These are phyloP conservation scores for Apiospora malaysiana DNA, from an alignment of 2,329 filamentous ascomycete genomes.

Conservation along the genomic window DNA sequence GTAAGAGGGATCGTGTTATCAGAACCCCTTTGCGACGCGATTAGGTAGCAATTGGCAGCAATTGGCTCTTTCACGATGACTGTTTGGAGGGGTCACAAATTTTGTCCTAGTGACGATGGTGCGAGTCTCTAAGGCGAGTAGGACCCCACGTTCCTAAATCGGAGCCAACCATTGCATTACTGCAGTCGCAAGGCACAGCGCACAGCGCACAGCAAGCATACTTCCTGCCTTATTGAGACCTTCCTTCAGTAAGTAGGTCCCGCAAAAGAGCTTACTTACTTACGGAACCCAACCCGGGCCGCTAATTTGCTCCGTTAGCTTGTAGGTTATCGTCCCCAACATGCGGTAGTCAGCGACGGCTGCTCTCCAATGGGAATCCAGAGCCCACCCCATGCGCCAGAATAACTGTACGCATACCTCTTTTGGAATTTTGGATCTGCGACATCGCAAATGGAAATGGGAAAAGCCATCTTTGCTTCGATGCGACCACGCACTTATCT, in stretches of 20 bases:
- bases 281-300: neutral
- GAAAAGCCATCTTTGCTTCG: neutral
- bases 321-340: neutral
- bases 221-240: neutral
- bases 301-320: neutral
- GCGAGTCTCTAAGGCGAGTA: constrained; percentile 16
- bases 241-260: neutral
- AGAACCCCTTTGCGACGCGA: neutral
- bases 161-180: constrained; percentile 33
- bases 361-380: neutral
- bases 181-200: neutral
- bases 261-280: neutral
- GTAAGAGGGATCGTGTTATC: neutral
- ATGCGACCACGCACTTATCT: neutral
- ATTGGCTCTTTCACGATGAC: constrained; percentile 13
- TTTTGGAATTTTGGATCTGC: neutral
- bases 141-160: constrained; percentile 49
- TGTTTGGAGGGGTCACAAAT: constrained; percentile 18
- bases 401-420: neutral
- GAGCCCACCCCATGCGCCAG: constrained; percentile 7
- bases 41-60: neutral
- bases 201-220: constrained; percentile 1
- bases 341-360: neutral
- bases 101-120: constrained; percentile 31
- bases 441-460: neutral